Evolutionary conservation across 805 yeast species (phyloP), one percentile per base, ranked within the genome.

Genomic region (Ogataea neopini): DNA sequence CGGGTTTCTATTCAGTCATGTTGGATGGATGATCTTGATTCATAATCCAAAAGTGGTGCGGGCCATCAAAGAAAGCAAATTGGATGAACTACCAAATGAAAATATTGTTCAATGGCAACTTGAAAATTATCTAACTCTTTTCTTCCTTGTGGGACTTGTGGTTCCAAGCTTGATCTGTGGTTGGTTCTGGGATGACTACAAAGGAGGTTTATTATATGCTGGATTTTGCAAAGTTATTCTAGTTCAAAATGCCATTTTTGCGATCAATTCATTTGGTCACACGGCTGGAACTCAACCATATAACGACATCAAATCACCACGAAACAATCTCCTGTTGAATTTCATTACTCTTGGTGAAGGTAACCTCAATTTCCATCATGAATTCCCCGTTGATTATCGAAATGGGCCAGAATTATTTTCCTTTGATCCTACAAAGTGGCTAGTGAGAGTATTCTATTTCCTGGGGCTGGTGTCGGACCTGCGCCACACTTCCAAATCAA

Each of bases 361-460:
- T 4, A 82, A 82, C 68, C 95, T 89, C 67, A 91, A 90, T 69
- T 92, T 86, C 71, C 98, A 91, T 70, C 97, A 92, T 70, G 96
- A 89, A 69, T 91, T 91, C 67, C 96, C 97, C 5, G 83, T 86
- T 53, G 97, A 91, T 68, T 90, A 85, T 69, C 76, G 97, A 51
- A 83, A 83, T 55, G 88, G 90, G 5, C 70, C 79, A 47, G 78
- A 81, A 52, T 75, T 83, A 78, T 83, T 81, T 67, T 84, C 85
- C 40, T 85, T 81, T 66, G 98, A 91, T 66, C 97, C 97, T 9
- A 85, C 95, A 34, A 90, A 88, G 71, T 81, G 88, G 84, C 72
- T 80, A 43, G 74, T 91, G 45, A 75, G 75, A 67, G 29, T 72
- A 1, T 63, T 81, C 49, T 71, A 74, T 42, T 64, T 72, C 51